phyloP scores from a whole-genome alignment of 495 filamentous ascomycete species.

The Thozetella sp. region DNA sequence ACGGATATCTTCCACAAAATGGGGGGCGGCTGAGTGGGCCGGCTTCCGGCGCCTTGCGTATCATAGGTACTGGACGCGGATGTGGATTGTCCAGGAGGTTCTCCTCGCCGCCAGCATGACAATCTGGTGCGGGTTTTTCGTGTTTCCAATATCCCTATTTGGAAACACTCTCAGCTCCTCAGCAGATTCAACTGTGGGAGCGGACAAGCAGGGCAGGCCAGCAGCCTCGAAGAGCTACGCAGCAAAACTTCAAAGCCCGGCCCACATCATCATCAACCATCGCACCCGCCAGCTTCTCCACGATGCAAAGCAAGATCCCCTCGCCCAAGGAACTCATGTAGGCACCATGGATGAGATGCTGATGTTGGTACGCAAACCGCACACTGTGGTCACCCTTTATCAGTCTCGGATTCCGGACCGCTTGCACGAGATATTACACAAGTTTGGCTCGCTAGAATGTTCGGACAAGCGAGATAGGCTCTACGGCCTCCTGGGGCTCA shows the following conservation, averaged over 20 bases:
- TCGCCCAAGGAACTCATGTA: conserved; percentile 9
- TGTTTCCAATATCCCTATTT: conserved; percentile 12
- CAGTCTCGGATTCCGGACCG: conserved; percentile 15
- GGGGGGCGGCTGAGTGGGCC: conserved; percentile 11
- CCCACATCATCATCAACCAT: conserved; percentile 14
- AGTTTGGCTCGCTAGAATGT: conserved; percentile 20
- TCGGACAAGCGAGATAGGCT: conserved; percentile 20
- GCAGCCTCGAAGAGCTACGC: not conserved
- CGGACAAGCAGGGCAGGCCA: not conserved
- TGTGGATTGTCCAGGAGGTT: conserved; percentile 18
- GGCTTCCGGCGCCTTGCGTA: conserved; percentile 15
- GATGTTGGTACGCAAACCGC: not conserved
- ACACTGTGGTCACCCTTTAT: conserved; percentile 10
- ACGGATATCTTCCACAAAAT: not conserved
- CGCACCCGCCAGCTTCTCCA: not conserved
- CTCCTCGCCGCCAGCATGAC: conserved; percentile 5
- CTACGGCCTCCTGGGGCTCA: conserved; percentile 20
- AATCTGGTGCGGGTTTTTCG: conserved; percentile 13
- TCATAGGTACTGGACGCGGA: conserved; percentile 12
- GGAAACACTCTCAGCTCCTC: not conserved
- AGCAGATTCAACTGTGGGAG: not conserved
- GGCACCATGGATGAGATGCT: not conserved
- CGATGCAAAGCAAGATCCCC: conserved; percentile 2
- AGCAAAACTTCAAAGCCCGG: conserved; percentile 9
- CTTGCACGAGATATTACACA: conserved; percentile 11